Conservation (phyloP, 495 filamentous ascomycete genomes). For the Aspergillus cristatus region DNA sequence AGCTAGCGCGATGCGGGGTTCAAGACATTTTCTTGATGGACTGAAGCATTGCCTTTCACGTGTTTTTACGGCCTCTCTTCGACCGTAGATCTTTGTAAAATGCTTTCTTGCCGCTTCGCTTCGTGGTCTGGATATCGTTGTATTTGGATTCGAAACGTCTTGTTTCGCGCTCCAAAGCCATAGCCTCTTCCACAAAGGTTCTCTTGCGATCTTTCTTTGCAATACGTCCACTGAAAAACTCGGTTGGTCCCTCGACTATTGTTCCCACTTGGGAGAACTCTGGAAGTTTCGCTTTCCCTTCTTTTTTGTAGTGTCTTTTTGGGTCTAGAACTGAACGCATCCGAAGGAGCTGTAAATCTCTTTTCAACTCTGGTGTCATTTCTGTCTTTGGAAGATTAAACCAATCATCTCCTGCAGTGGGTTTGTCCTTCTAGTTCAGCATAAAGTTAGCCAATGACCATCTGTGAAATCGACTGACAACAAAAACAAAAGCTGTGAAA, state of each 20-base stretch:
- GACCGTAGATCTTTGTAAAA: conserved; percentile 59
- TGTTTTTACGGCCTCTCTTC: conserved; percentile 39
- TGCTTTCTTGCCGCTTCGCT: conserved; percentile 62
- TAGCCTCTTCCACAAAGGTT: conserved; percentile 82
- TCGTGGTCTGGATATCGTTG: conserved; percentile 54
- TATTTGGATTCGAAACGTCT: conserved; percentile 63
- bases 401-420: conserved; percentile 59
- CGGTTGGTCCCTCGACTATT: conserved; percentile 79
- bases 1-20: no score
- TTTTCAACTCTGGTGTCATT: conserved; percentile 72
- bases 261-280: conserved; percentile 84
- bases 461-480: conserved; percentile 1
- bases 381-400: conserved; percentile 78
- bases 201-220: conserved; percentile 79
- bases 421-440: conserved; percentile 39
- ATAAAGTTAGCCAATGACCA: conserved; percentile 18
- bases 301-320: conserved; percentile 88
- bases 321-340: conserved; percentile 86
- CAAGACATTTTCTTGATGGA: no score
- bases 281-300: conserved; percentile 56
- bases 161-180: conserved; percentile 52
- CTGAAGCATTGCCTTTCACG: no score
- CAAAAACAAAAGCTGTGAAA: conserved; percentile 2
- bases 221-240: conserved; percentile 71
- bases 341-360: conserved; percentile 76